A percentile compares a stretch with the other conserved stretches of the same genome.
These are phyloP conservation scores for Umbelopsis ramanniana DNA, from an alignment of 192 early-diverging fungal genomes.

Conservation along the genomic window DNA sequence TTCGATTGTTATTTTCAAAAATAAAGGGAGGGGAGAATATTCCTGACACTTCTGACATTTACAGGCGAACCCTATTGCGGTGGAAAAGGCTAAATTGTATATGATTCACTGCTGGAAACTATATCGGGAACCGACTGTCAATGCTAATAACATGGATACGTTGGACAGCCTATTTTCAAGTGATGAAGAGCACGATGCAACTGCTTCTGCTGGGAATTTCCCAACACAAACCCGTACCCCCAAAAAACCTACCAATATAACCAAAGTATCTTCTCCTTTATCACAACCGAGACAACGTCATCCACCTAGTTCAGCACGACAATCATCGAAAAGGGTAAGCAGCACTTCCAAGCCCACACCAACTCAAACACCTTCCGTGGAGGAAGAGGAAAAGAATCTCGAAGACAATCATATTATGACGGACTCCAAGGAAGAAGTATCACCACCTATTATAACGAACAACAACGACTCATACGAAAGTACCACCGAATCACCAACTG, in stretches of 20 bases:
- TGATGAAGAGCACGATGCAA: background rate
- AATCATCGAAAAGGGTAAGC: background rate
- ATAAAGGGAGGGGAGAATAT: background rate
- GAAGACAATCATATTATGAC: background rate
- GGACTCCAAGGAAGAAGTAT: background rate
- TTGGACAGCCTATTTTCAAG: background rate
- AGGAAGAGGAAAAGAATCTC: background rate
- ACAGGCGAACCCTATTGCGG: background rate
- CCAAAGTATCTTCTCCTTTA: background rate
- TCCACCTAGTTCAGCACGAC: background rate
- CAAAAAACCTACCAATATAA: background rate
- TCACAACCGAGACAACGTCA: slow-evolving; percentile 12
- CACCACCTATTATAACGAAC: background rate
- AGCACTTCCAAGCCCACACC: background rate
- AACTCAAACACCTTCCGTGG: background rate
- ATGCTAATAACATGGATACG: background rate
- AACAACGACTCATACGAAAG: background rate
- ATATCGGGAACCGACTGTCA: background rate
- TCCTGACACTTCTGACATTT: background rate
- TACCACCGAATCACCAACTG: background rate
- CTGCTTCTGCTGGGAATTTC: background rate
- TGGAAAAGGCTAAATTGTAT: slow-evolving; percentile 3
- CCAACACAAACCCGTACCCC: background rate
- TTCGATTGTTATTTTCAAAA: background rate
- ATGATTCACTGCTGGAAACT: background rate